Evolutionary conservation across 148 eudicot genomes (phyloP), one percentile per base, ranked within the genome.

Genomic region (Silene latifolia): DNA sequence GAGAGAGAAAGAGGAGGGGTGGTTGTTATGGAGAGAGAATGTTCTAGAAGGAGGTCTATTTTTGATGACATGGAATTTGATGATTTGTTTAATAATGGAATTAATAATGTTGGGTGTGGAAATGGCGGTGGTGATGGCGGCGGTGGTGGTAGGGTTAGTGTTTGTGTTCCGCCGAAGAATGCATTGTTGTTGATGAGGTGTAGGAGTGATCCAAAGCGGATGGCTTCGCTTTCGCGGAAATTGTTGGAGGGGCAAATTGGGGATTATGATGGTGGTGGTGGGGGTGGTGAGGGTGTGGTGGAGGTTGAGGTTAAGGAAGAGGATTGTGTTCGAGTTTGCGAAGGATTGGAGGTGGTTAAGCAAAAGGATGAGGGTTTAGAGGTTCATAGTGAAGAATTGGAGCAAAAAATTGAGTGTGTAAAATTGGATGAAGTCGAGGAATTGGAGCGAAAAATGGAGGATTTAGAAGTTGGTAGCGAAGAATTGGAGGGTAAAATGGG

Each of bases 161-260:
- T 91, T 21, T 91, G 95, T 78, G 71, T 93, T 0, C 98, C 98
- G 0, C 98, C 98, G 0, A 91, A 88, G 80, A 93, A 93, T 81
- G 98, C 98, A 1, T 76, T 93, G 62, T 82, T 93, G 77, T 76
- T 93, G 74, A 93, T 93, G 98, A 83, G 98, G 74, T 94, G 97
- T 74, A 89, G 95, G 87, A 91, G 97, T 81, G 96, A 94, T 85
- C 98, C 97, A 0, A 65, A 86, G 71, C 88, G 87, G 71, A 87
- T 91, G 87, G 86, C 89, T 13, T 86, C 93, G 29, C 86, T 93
- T 72, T 85, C 91, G n/a, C 84, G 75, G 20, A 82, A 88, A 56
- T 74, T 87, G 12, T 82, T 81, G 84, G 93, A 89, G 25, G 76
- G 61, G 74, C 19, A 64, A 54, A 20, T 72, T 14, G 57, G 20